Conservation (phyloP, 805 yeast genomes). For the Yamadazyma insecticola region DNA sequence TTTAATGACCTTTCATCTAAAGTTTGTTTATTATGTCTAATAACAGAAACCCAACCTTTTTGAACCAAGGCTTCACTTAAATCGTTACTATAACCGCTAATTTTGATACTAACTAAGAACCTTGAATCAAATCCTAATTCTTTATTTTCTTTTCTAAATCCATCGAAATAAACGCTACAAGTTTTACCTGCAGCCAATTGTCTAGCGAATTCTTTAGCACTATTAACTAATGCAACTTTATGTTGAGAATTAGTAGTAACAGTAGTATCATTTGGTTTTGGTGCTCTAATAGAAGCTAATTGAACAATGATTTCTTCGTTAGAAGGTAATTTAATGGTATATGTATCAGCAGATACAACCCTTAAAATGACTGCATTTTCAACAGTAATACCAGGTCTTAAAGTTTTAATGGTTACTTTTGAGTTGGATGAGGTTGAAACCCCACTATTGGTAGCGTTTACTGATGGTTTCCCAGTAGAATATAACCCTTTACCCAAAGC, state of each 20-base stretch:
- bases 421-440: constrained; percentile 13
- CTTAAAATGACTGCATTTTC: constrained; percentile 52
- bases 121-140: constrained; percentile 61
- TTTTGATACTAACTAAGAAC: constrained; percentile 55
- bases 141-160: constrained; percentile 52
- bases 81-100: constrained; percentile 55
- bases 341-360: constrained; percentile 66
- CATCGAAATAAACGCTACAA: constrained; percentile 59
- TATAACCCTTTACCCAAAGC: constrained; percentile 52
- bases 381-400: constrained; percentile 45
- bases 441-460: constrained; percentile 36
- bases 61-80: constrained; percentile 57
- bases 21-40: constrained; percentile 72
- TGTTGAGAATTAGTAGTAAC: constrained; percentile 28
- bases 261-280: constrained; percentile 57
- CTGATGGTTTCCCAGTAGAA: constrained; percentile 10
- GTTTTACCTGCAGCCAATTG: constrained; percentile 65
- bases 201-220: constrained; percentile 74
- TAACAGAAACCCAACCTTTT: constrained; percentile 72
- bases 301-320: constrained; percentile 62
- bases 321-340: constrained; percentile 46
- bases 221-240: constrained; percentile 51
- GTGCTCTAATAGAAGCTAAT: constrained; percentile 71
- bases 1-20: constrained; percentile 60
- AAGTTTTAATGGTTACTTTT: constrained; percentile 12